Percentiles rank a stretch among this genome's conserved stretches.
Evolutionary conservation across 1,284 basidiomycete species (phyloP).

Genomic region (Takashimella koratensis): DNA sequence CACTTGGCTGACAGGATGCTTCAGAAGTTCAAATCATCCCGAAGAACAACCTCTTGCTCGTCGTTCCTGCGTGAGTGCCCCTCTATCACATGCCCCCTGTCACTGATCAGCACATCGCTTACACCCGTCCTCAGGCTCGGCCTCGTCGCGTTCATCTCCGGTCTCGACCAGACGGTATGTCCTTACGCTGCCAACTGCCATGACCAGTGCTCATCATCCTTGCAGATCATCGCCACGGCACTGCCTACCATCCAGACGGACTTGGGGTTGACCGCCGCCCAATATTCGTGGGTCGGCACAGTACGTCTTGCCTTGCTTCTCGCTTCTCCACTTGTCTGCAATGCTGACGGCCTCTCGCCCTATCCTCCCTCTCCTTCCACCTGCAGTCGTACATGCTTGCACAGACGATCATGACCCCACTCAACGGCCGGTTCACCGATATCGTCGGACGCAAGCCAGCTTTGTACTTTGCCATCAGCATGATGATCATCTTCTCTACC

Average conservation of each 20-base stretch:
- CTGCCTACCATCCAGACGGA: slow-evolving; percentile 32
- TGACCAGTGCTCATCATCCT: neutral
- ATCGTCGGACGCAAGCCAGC: slow-evolving; percentile 35
- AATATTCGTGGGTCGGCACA: slow-evolving; percentile 39
- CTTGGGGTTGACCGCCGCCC: slow-evolving; percentile 25
- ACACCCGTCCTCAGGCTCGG: slow-evolving; percentile 2
- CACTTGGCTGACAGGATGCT: too few species aligned
- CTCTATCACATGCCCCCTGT: neutral
- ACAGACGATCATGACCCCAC: slow-evolving; percentile 29
- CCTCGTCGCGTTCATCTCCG: slow-evolving; percentile 21
- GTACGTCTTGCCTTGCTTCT: neutral
- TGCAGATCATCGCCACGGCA: slow-evolving; percentile 31
- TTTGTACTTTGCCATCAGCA: slow-evolving; percentile 20
- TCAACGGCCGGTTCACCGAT: slow-evolving; percentile 35
- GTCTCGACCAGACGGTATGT: slow-evolving; percentile 24
- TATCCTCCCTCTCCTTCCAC: neutral
- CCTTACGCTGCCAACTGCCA: neutral
- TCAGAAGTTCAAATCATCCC: slow-evolving; percentile 8
- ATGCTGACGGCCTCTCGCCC: neutral
- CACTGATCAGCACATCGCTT: neutral
- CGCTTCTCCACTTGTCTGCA: neutral
- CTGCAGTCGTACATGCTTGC: slow-evolving; percentile 22
- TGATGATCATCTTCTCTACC: slow-evolving; percentile 29
- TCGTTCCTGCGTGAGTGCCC: slow-evolving; percentile 23
- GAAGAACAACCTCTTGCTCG: slow-evolving; percentile 32